phyloP scores from a whole-genome alignment of 2,329 filamentous ascomycete genomes.

The Phialophora expanda region DNA sequence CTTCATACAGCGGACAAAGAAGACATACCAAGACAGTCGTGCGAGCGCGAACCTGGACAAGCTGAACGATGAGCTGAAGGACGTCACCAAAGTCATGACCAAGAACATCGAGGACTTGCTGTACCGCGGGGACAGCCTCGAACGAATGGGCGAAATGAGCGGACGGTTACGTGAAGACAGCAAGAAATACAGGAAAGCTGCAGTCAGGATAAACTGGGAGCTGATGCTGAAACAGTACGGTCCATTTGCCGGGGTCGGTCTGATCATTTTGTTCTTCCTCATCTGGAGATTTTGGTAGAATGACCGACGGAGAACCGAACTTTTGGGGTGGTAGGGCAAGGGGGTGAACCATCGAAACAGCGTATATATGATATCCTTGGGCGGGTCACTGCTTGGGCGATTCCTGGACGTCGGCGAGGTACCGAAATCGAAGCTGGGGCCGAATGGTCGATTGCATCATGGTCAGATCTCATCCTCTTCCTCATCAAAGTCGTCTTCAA shows the following conservation, averaged over 20 bases:
- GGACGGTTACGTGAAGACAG: slow-evolving; percentile 86
- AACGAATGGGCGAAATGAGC: slow-evolving; percentile 96
- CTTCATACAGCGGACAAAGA: slow-evolving; percentile 90
- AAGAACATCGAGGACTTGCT: slow-evolving; percentile 99
- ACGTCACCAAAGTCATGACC: slow-evolving; percentile 99
- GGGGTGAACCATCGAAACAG: background rate
- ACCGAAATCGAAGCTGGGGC: background rate
- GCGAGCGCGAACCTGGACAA: slow-evolving; percentile 92
- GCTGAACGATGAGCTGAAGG: slow-evolving; percentile 93
- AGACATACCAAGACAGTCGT: slow-evolving; percentile 89
- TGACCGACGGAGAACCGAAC: background rate
- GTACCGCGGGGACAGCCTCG: slow-evolving; percentile 90
- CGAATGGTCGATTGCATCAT: background rate
- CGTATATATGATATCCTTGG: slow-evolving; percentile 9
- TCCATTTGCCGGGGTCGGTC: slow-evolving; percentile 78
- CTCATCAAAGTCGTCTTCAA: slow-evolving; percentile 95
- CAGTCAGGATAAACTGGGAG: slow-evolving; percentile 98
- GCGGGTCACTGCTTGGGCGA: background rate
- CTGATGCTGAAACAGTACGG: slow-evolving; percentile 95
- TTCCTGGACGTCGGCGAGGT: background rate
- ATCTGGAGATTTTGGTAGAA: slow-evolving; percentile 89
- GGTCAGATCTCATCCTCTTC: slow-evolving; percentile 86
- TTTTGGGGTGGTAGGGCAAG: background rate
- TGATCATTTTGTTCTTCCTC: slow-evolving; percentile 84
- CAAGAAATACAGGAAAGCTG: slow-evolving; percentile 90